Percentiles rank a stretch among this genome's conserved stretches.
Conservation (phyloP, 371 early-diverging fungal species). For the Mortierella sp. region DNA sequence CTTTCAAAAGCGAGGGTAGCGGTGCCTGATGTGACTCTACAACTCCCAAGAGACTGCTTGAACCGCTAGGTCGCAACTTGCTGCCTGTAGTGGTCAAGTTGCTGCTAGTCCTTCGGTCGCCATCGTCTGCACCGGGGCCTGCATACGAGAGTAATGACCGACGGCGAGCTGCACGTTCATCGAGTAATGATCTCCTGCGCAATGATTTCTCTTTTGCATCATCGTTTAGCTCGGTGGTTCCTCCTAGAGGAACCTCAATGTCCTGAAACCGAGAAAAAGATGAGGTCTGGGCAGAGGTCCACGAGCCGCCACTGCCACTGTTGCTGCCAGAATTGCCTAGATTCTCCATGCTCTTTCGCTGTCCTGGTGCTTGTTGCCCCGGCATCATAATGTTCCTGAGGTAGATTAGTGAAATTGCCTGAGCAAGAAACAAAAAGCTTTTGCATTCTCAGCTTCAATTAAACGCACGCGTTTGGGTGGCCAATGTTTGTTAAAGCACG, state of each 20-base stretch:
- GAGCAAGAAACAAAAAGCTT: no score
- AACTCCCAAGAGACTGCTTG: slow-evolving; percentile 47
- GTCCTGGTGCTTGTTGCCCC: slow-evolving; percentile 20
- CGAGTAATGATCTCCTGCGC: slow-evolving; percentile 47
- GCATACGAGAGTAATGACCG: slow-evolving; percentile 36
- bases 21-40: slow-evolving; percentile 44
- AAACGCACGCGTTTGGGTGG: no score
- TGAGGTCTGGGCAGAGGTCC: slow-evolving; percentile 30
- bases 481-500: no score
- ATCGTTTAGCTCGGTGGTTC: slow-evolving; percentile 52
- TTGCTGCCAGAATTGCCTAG: background rate
- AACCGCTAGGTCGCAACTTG: slow-evolving; percentile 45
- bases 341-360: slow-evolving; percentile 23
- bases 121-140: slow-evolving; percentile 27
- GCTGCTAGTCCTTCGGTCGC: slow-evolving; percentile 11
- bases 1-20: slow-evolving; percentile 39
- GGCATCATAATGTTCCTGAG: slow-evolving; percentile 11
- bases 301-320: slow-evolving; percentile 1
- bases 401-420: background rate
- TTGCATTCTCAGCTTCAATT: no score
- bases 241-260: slow-evolving; percentile 55
- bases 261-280: slow-evolving; percentile 51
- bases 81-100: slow-evolving; percentile 26
- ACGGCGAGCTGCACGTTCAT: slow-evolving; percentile 50
- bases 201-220: slow-evolving; percentile 56